These are phyloP conservation scores for Dactylorhiza incarnata DNA, from an alignment of 106 monocot genomes.

Conservation along the genomic window DNA sequence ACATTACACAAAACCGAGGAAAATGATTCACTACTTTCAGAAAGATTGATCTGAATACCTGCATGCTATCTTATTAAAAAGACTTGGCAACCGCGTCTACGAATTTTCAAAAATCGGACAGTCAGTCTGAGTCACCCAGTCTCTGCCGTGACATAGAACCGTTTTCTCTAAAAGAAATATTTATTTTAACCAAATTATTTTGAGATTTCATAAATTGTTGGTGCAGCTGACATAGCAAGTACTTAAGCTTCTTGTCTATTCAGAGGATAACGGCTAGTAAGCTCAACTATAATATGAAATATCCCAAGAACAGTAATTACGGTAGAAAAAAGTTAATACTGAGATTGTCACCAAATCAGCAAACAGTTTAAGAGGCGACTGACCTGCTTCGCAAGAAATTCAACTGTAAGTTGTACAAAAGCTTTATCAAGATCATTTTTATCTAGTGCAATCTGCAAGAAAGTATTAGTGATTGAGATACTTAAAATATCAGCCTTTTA, in stretches of 20 bases:
- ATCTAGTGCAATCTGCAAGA: constrained; percentile 85
- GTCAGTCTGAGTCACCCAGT: too few species aligned
- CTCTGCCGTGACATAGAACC: too few species aligned
- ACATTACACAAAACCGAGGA: neutral
- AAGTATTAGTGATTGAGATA: neutral
- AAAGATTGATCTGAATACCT: neutral
- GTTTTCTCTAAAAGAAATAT: too few species aligned
- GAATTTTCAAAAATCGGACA: neutral
- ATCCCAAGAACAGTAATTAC: neutral
- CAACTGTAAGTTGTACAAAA: constrained; percentile 85
- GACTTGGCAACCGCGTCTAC: neutral
- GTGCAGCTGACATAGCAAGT: neutral
- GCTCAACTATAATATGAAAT: neutral
- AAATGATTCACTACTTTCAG: neutral
- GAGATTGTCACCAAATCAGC: neutral
- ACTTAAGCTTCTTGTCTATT: neutral
- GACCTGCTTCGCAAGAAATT: constrained; percentile 83
- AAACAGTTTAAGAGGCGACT: constrained; percentile 1
- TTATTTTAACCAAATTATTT: too few species aligned
- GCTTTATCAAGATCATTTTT: constrained; percentile 89
- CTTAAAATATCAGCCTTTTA: neutral
- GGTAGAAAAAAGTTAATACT: neutral
- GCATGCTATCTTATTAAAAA: neutral
- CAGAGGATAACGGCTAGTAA: neutral
- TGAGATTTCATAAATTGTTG: too few species aligned